A percentile compares a stretch with the other conserved stretches of the same genome.
phyloP scores from a whole-genome alignment of 768 basidiomycete genomes.

The Aureoboletus auriporus region DNA sequence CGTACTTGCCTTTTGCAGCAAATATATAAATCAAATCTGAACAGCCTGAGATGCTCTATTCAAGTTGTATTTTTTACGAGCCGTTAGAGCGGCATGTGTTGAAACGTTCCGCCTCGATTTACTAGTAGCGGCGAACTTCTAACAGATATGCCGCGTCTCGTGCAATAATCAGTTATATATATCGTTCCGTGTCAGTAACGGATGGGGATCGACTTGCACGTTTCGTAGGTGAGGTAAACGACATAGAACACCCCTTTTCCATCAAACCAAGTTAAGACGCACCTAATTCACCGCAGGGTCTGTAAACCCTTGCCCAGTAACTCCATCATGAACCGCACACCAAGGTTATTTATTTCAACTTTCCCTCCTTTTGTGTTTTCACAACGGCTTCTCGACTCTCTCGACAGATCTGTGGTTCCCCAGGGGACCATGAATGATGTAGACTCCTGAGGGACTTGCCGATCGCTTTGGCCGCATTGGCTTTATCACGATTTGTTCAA shows the following conservation, averaged over 20 bases:
- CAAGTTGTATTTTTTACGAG: slow-evolving; percentile 44
- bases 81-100: slow-evolving; percentile 46
- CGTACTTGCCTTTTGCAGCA: slow-evolving; percentile 62
- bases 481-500: slow-evolving; percentile 36
- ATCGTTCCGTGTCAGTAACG: slow-evolving; percentile 58
- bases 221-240: slow-evolving; percentile 5
- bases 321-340: slow-evolving; percentile 43
- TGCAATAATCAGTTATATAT: slow-evolving; percentile 51
- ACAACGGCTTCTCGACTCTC: slow-evolving; percentile 6
- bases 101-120: slow-evolving; percentile 54
- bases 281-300: slow-evolving; percentile 64
- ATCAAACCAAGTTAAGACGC: slow-evolving; percentile 5
- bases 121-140: slow-evolving; percentile 48
- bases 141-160: slow-evolving; percentile 52
- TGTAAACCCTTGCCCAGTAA: slow-evolving; percentile 39
- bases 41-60: slow-evolving; percentile 40
- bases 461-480: slow-evolving; percentile 50
- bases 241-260: background rate
- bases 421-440: slow-evolving; percentile 5
- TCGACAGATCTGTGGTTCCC: slow-evolving; percentile 2
- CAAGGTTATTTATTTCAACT: slow-evolving; percentile 3
- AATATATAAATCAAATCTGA: slow-evolving; percentile 51
- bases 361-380: background rate
- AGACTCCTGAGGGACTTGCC: slow-evolving; percentile 44
- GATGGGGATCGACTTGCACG: slow-evolving; percentile 52